phyloP scores from a whole-genome alignment of 768 basidiomycete genomes.

The Wakefieldia striispora region DNA sequence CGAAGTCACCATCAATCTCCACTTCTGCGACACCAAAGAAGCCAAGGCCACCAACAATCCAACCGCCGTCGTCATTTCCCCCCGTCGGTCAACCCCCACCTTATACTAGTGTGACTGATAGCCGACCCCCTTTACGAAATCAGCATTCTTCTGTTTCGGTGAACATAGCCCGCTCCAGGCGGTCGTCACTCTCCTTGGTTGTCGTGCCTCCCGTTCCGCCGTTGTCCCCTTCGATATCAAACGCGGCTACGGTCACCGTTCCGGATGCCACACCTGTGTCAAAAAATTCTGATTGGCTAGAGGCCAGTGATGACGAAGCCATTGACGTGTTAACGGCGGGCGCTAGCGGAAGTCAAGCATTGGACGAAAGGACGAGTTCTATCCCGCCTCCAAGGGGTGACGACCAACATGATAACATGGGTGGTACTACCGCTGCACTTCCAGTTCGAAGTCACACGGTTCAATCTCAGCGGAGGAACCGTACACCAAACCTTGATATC shows the following conservation, averaged over 20 bases:
- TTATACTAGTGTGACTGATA: slow-evolving; percentile 42
- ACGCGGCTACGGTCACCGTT: slow-evolving; percentile 28
- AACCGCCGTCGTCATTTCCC: slow-evolving; percentile 15
- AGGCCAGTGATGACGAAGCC: slow-evolving; percentile 83
- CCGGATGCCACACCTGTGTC: slow-evolving; percentile 40
- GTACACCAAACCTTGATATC: slow-evolving; percentile 71
- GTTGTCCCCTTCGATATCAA: slow-evolving; percentile 39
- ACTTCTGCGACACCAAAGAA: slow-evolving; percentile 18
- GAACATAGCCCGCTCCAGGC: slow-evolving; percentile 43
- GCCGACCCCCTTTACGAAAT: slow-evolving; percentile 34
- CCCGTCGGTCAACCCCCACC: slow-evolving; percentile 66
- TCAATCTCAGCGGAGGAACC: slow-evolving; percentile 42
- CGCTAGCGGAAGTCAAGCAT: slow-evolving; percentile 73
- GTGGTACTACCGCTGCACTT: slow-evolving; percentile 21
- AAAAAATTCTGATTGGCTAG: slow-evolving; percentile 68
- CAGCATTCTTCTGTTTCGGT: slow-evolving; percentile 44
- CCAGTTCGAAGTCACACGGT: slow-evolving; percentile 30
- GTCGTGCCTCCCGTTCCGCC: slow-evolving; percentile 39
- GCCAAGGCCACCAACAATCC: slow-evolving; percentile 26
- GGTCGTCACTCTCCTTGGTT: slow-evolving; percentile 59
- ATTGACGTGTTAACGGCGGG: slow-evolving; percentile 81
- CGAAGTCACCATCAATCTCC: slow-evolving; percentile 23
- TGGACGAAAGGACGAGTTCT: slow-evolving; percentile 80
- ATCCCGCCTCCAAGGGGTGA: slow-evolving; percentile 33
- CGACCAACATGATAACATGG: slow-evolving; percentile 16